These are phyloP conservation scores for Protea cynaroides DNA, from an alignment of 164 flowering plant species.

Conservation along the genomic window DNA sequence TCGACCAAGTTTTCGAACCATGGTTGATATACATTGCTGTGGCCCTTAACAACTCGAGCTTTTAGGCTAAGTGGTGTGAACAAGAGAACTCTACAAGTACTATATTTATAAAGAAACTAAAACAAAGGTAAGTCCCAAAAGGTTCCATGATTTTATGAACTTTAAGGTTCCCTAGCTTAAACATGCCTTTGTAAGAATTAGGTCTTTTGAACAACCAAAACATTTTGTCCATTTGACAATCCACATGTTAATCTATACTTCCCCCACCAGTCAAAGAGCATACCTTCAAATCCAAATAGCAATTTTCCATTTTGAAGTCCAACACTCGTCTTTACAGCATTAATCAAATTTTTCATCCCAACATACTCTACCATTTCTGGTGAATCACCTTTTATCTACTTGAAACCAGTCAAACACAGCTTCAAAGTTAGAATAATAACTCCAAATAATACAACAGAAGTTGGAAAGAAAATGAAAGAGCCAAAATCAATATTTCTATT, in stretches of 20 bases:
- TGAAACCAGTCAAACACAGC: constrained; percentile 15
- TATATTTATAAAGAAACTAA: not conserved
- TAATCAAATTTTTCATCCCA: constrained; percentile 80
- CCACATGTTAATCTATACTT: not conserved
- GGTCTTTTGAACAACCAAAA: not conserved
- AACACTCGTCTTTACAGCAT: constrained; percentile 64
- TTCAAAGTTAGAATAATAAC: constrained; percentile 4
- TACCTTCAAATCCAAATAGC: constrained; percentile 88
- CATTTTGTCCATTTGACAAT: not conserved
- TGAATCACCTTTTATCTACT: constrained; percentile 91
- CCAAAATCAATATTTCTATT: constrained; percentile 7
- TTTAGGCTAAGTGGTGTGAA: no score
- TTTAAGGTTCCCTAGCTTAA: not conserved
- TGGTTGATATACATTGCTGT: no score
- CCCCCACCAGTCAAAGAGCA: not conserved
- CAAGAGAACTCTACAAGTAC: not conserved
- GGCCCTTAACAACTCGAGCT: no score
- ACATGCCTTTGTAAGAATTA: not conserved
- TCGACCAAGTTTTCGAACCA: no score
- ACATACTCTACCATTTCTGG: constrained; percentile 92
- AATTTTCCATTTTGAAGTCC: constrained; percentile 72
- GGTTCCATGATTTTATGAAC: not conserved
- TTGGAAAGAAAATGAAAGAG: not conserved
- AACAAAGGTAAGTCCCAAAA: not conserved
- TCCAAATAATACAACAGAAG: not conserved